phyloP scores from a whole-genome alignment of 371 early-diverging fungal species.

The Rhizopus delemar region DNA sequence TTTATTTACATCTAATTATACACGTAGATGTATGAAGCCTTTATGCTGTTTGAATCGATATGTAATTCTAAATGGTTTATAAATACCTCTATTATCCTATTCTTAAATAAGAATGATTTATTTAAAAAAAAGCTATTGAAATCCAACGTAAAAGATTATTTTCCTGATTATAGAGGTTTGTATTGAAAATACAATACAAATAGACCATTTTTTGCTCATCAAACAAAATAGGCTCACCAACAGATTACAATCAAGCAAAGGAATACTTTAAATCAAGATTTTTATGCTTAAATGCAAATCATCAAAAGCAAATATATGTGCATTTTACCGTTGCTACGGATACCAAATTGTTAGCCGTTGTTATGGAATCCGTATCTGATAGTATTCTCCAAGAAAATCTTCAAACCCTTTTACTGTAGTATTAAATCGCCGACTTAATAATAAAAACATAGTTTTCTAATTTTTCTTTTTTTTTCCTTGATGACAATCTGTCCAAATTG shows the following conservation, averaged over 20 bases:
- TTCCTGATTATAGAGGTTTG: conserved; percentile 81
- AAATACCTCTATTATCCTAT: conserved; percentile 88
- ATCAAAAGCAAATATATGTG: conserved; percentile 52
- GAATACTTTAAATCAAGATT: conserved; percentile 29
- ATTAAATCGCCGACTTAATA: neutral
- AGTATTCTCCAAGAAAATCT: conserved; percentile 51
- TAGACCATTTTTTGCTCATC: neutral
- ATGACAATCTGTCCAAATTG: conserved; percentile 3
- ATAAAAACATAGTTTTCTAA: conserved; percentile 8
- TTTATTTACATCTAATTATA: neutral
- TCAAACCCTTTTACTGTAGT: conserved; percentile 31
- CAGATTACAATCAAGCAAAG: conserved; percentile 26
- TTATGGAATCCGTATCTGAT: conserved; percentile 56
- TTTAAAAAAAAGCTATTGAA: conserved; percentile 80
- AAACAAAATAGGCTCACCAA: conserved; percentile 19
- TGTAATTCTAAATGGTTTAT: conserved; percentile 93
- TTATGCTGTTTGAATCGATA: conserved; percentile 87
- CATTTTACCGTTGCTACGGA: conserved; percentile 61
- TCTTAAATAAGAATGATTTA: conserved; percentile 93
- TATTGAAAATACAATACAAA: neutral
- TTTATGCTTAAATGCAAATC: conserved; percentile 27
- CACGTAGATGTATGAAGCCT: conserved; percentile 81
- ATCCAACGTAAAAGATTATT: conserved; percentile 75
- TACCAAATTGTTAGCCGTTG: conserved; percentile 48
- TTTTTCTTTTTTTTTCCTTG: conserved; percentile 4